Evolutionary conservation across 768 basidiomycete genomes (phyloP).

Genomic region (Pluteus cervinus): DNA sequence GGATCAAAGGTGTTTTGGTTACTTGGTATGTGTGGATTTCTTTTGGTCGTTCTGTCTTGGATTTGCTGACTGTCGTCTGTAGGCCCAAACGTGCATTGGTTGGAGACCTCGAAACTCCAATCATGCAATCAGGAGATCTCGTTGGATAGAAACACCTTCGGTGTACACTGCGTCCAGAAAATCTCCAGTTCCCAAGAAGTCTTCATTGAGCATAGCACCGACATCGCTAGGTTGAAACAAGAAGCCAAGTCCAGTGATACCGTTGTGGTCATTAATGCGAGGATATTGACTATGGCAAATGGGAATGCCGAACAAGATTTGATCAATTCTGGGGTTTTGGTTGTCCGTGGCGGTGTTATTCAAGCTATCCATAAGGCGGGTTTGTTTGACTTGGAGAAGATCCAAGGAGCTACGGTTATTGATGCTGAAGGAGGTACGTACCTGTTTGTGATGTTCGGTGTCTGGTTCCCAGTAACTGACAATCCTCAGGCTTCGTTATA

Average conservation of each 20-base stretch:
- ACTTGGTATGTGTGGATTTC: constrained; percentile 40
- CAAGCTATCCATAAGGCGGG: constrained; percentile 34
- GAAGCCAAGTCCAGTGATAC: constrained; percentile 43
- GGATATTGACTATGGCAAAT: constrained; percentile 62
- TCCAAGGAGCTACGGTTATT: constrained; percentile 35
- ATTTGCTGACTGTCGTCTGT: background rate
- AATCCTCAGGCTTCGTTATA: constrained; percentile 46
- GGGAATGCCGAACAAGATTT: constrained; percentile 44
- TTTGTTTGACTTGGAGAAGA: constrained; percentile 23
- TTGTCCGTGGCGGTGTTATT: constrained; percentile 54
- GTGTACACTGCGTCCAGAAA: constrained; percentile 53
- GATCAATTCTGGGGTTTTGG: constrained; percentile 43
- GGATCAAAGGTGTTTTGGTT: constrained; percentile 70
- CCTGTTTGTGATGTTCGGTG: background rate
- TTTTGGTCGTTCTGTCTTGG: background rate
- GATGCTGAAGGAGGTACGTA: constrained; percentile 57
- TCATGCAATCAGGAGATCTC: constrained; percentile 43
- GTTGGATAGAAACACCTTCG: constrained; percentile 48
- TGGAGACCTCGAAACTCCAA: constrained; percentile 47
- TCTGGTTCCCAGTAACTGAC: background rate
- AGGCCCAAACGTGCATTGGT: constrained; percentile 61
- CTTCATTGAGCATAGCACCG: constrained; percentile 52
- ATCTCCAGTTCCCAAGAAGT: constrained; percentile 56
- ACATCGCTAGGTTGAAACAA: constrained; percentile 50
- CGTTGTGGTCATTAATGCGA: constrained; percentile 62